phyloP scores from a whole-genome alignment of 2,329 filamentous ascomycete species.

The Fusarium oligoseptatum region DNA sequence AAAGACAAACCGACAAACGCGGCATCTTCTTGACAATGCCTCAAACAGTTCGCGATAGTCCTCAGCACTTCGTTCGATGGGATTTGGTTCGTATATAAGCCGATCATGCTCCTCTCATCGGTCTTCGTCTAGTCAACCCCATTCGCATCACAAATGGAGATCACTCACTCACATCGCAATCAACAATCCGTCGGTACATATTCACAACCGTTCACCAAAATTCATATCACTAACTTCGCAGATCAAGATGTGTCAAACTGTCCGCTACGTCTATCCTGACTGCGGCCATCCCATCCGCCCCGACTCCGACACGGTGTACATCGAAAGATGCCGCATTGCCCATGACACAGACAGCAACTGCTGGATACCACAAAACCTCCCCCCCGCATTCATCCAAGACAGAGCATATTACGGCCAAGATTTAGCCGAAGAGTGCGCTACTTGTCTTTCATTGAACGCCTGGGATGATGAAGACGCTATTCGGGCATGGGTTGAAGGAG shows the following conservation, averaged over 20 bases:
- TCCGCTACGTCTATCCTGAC: constrained; percentile 40
- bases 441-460: neutral
- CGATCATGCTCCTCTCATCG: neutral
- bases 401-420: constrained; percentile 22
- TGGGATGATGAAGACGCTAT: neutral
- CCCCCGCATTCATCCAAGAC: neutral
- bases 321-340: constrained; percentile 36
- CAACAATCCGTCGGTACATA: neutral
- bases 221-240: neutral
- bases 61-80: neutral
- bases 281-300: constrained; percentile 39
- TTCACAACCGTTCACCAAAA: neutral
- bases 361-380: constrained; percentile 33
- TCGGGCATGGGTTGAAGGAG: neutral
- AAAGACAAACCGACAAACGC: neutral
- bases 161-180: too few species aligned
- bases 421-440: constrained; percentile 2
- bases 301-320: constrained; percentile 7
- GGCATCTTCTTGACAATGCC: neutral
- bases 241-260: constrained; percentile 39
- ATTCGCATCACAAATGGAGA: too few species aligned
- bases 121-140: too few species aligned
- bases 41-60: neutral
- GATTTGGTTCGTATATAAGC: neutral
- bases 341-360: constrained; percentile 25